A percentile compares a stretch with the other conserved stretches of the same genome.
phyloP scores from a whole-genome alignment of 306 rosid genomes.

The Lupinus albus region DNA sequence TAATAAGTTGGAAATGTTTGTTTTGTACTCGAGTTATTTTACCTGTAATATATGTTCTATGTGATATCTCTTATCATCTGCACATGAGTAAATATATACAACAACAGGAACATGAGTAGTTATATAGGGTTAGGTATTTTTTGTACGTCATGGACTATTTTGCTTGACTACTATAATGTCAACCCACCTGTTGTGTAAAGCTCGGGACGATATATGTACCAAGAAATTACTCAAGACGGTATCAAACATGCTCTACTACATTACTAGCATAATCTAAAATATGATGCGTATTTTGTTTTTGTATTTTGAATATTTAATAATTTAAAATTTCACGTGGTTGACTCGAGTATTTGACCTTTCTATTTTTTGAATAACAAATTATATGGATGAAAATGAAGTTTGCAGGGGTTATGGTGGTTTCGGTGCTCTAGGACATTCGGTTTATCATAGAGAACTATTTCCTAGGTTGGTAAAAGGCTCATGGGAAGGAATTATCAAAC shows the following conservation, averaged over 20 bases:
- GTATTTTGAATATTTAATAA: slow-evolving; percentile 14
- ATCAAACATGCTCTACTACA: background rate
- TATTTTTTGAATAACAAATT: slow-evolving; percentile 38
- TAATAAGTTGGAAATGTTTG: no score
- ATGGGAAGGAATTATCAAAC: slow-evolving; percentile 68
- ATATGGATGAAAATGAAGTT: slow-evolving; percentile 59
- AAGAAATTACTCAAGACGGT: background rate
- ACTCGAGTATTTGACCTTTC: background rate
- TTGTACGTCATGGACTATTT: background rate
- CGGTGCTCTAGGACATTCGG: slow-evolving; percentile 96
- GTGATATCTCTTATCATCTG: no score
- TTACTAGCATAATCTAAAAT: background rate
- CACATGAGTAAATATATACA: no score
- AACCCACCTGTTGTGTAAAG: background rate
- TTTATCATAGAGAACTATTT: slow-evolving; percentile 70
- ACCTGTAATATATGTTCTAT: no score
- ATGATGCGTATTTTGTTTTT: background rate
- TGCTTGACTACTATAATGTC: background rate
- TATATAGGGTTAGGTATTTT: background rate
- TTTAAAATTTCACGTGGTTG: slow-evolving; percentile 8
- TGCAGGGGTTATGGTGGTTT: slow-evolving; percentile 99
- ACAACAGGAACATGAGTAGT: no score
- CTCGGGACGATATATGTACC: background rate
- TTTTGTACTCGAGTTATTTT: no score
- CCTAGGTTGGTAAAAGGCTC: slow-evolving; percentile 89